These are phyloP conservation scores for Lichtheimia ramosa DNA, from an alignment of 371 early-diverging fungal genomes.

Conservation along the genomic window DNA sequence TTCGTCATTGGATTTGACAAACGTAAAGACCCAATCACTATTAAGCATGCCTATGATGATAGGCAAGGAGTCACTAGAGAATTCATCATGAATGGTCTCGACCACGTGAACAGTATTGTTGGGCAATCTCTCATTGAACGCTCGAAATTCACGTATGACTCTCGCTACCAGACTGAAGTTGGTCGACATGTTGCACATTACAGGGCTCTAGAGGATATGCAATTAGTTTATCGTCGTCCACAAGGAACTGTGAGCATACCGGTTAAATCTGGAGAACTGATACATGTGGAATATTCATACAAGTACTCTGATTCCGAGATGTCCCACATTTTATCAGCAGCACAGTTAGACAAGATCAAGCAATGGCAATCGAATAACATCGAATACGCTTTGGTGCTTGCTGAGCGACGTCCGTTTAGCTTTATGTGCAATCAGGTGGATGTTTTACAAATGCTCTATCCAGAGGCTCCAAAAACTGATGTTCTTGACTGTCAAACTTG, in stretches of 20 bases:
- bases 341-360: conserved; percentile 54
- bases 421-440: conserved; percentile 35
- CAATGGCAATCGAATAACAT: conserved; percentile 64
- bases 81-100: conserved; percentile 85
- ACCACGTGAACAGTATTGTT: conserved; percentile 74
- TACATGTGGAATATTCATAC: conserved; percentile 87
- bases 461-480: not conserved
- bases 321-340: conserved; percentile 51
- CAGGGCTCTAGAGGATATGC: conserved; percentile 52
- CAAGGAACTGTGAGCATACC: conserved; percentile 23
- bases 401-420: conserved; percentile 69
- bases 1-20: conserved; percentile 85
- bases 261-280: conserved; percentile 76
- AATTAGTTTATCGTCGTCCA: conserved; percentile 39
- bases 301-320: conserved; percentile 75
- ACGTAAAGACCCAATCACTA: conserved; percentile 65
- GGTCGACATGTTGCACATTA: conserved; percentile 87
- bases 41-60: conserved; percentile 88
- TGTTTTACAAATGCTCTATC: conserved; percentile 10
- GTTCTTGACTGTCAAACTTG: conserved; percentile 11
- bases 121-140: conserved; percentile 58
- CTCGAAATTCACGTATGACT: conserved; percentile 66
- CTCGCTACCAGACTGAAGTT: conserved; percentile 67
- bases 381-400: conserved; percentile 73
- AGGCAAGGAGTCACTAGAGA: conserved; percentile 72